Conservation (phyloP, 768 basidiomycete genomes). For the Leccinum incarnatum region DNA sequence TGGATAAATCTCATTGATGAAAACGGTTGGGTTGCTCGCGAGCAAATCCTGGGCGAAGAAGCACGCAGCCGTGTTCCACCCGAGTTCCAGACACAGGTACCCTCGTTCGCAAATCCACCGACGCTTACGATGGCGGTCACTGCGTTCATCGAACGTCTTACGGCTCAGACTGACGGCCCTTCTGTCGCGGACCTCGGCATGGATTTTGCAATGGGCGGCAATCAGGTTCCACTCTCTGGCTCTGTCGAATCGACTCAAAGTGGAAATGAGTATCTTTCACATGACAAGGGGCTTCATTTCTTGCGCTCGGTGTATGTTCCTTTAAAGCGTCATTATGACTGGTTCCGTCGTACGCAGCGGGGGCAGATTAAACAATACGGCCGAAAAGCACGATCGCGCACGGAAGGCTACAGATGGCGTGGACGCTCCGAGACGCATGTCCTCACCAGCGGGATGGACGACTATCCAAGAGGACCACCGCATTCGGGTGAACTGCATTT, state of each 20-base stretch:
- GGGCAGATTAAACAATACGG: constrained; percentile 92
- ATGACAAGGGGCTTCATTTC: constrained; percentile 60
- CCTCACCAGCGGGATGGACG: constrained; percentile 93
- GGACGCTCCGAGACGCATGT: constrained; percentile 85
- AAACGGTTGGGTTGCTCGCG: constrained; percentile 93
- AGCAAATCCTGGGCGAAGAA: constrained; percentile 96
- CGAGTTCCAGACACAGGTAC: constrained; percentile 92
- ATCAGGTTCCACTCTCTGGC: constrained; percentile 50
- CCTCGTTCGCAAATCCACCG: constrained; percentile 92
- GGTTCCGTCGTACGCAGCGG: constrained; percentile 93
- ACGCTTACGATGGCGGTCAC: constrained; percentile 94
- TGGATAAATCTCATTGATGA: constrained; percentile 93
- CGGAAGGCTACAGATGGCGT: constrained; percentile 93
- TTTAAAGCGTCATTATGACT: constrained; percentile 88
- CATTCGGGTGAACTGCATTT: constrained; percentile 91
- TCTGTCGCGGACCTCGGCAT: constrained; percentile 66
- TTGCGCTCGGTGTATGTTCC: constrained; percentile 80
- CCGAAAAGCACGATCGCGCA: constrained; percentile 77
- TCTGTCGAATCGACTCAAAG: constrained; percentile 23
- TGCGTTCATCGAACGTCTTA: constrained; percentile 79
- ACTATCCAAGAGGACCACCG: constrained; percentile 89
- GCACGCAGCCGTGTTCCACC: constrained; percentile 90
- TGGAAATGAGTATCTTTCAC: constrained; percentile 53
- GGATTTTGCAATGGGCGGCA: constrained; percentile 48
- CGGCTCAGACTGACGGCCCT: constrained; percentile 41